Percentiles rank a stretch among this genome's conserved stretches.
Evolutionary conservation across 139 green algal species (phyloP).

Genomic region (Chlamydomonas applanata): DNA sequence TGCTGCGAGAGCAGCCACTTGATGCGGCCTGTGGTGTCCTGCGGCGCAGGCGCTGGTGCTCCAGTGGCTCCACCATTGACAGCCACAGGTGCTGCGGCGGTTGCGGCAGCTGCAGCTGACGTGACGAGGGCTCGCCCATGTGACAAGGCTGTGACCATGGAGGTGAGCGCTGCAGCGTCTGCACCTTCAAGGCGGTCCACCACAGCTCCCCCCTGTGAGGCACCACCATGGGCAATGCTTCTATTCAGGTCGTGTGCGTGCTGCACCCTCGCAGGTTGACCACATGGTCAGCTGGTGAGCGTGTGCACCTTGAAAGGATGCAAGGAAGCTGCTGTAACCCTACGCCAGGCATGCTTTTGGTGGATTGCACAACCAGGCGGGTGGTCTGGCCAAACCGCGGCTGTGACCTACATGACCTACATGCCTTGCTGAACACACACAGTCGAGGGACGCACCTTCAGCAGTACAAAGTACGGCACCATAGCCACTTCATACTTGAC

Average conservation of each 20-base stretch:
- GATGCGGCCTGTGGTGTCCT: slow-evolving; percentile 48
- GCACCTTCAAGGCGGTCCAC: slow-evolving; percentile 78
- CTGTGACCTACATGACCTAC: not conserved
- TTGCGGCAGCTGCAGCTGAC: slow-evolving; percentile 8
- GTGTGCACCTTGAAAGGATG: too few relatives aligned
- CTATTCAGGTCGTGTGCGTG: too few relatives aligned
- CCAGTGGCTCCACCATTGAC: not conserved
- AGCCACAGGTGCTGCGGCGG: not conserved
- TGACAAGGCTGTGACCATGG: slow-evolving; percentile 43
- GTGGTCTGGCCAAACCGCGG: too few relatives aligned
- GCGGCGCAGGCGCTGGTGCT: slow-evolving; percentile 17
- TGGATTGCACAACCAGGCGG: too few relatives aligned
- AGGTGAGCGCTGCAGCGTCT: slow-evolving; percentile 60
- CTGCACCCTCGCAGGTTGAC: too few relatives aligned
- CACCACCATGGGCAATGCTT: not conserved
- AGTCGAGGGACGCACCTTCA: slow-evolving; percentile 23
- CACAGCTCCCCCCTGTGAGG: slow-evolving; percentile 40
- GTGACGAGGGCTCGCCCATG: too few relatives aligned
- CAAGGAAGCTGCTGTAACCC: not conserved
- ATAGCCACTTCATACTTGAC: slow-evolving; percentile 63
- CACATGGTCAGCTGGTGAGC: too few relatives aligned
- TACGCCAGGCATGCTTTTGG: too few relatives aligned
- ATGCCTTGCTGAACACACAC: not conserved
- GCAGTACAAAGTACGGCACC: slow-evolving; percentile 78
- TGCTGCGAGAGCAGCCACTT: slow-evolving; percentile 50